These are phyloP conservation scores for Eremothecium coryli DNA, from an alignment of 1,139 yeast species.

Conservation along the genomic window DNA sequence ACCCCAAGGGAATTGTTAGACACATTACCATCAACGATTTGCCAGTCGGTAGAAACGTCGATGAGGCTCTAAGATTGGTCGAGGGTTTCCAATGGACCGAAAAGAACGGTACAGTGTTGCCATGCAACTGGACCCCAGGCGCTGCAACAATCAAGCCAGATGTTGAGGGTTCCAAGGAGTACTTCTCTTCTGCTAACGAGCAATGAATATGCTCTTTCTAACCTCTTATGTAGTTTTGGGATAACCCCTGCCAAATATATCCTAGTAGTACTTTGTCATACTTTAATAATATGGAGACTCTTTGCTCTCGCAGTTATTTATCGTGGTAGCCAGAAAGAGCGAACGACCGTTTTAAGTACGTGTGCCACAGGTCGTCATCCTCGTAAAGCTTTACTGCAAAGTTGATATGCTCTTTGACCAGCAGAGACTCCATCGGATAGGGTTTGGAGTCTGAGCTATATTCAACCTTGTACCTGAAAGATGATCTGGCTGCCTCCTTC, in stretches of 20 bases:
- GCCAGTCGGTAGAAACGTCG: slow-evolving; percentile 98
- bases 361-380: slow-evolving; percentile 30
- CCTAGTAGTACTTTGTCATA: background rate
- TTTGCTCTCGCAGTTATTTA: background rate
- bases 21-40: slow-evolving; percentile 95
- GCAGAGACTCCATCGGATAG: slow-evolving; percentile 46
- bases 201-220: slow-evolving; percentile 1
- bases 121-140: slow-evolving; percentile 99
- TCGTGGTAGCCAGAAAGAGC: slow-evolving; percentile 57
- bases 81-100: slow-evolving; percentile 99
- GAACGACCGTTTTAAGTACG: slow-evolving; percentile 45
- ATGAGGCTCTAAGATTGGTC: slow-evolving; percentile 91
- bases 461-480: slow-evolving; percentile 54
- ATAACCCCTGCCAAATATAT: background rate
- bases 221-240: background rate
- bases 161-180: slow-evolving; percentile 59
- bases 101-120: slow-evolving; percentile 96
- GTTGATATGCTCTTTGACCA: slow-evolving; percentile 53
- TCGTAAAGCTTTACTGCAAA: slow-evolving; percentile 47
- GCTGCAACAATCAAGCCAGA: slow-evolving; percentile 87
- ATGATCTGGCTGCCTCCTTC: slow-evolving; percentile 30
- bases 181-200: slow-evolving; percentile 26
- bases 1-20: slow-evolving; percentile 89
- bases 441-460: slow-evolving; percentile 56
- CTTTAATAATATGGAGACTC: slow-evolving; percentile 6